Evolutionary conservation across 441 rosid genomes (phyloP).

Genomic region (Gossypium trilobum): DNA sequence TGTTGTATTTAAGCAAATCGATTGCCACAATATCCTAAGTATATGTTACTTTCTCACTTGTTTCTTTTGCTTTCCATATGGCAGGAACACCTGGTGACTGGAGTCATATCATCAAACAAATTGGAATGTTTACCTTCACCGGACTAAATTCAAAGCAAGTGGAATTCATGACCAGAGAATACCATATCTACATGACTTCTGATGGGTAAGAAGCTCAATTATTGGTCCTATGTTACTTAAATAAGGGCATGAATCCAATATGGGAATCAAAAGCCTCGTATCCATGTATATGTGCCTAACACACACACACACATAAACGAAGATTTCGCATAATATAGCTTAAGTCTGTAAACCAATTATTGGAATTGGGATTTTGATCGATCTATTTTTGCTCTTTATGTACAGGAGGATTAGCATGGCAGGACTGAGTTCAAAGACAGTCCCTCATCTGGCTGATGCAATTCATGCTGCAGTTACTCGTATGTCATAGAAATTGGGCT

Average conservation of each 20-base stretch:
- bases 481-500: not conserved
- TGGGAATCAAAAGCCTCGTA: no score
- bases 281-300: not conserved
- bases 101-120: slow-evolving; percentile 89
- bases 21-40: not conserved
- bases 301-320: not conserved
- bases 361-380: not conserved
- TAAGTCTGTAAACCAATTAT: not conserved
- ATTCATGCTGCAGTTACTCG: slow-evolving; percentile 69
- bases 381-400: not conserved
- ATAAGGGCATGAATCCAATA: not conserved
- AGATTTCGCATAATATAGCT: not conserved
- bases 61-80: not conserved
- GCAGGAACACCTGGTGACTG: slow-evolving; percentile 94
- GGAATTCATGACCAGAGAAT: slow-evolving; percentile 73
- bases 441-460: slow-evolving; percentile 77
- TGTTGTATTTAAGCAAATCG: not conserved
- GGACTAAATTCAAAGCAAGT: slow-evolving; percentile 77
- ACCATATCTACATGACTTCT: slow-evolving; percentile 94
- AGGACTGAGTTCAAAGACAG: slow-evolving; percentile 76
- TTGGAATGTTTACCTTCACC: slow-evolving; percentile 98
- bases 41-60: not conserved
- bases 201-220: slow-evolving; percentile 53
- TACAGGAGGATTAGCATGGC: slow-evolving; percentile 99
- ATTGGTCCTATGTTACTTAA: not conserved